A percentile compares a stretch with the other conserved stretches of the same genome.
Evolutionary conservation across 495 filamentous ascomycete genomes (phyloP).

Genomic region (Hypoxylon crocopeplum): DNA sequence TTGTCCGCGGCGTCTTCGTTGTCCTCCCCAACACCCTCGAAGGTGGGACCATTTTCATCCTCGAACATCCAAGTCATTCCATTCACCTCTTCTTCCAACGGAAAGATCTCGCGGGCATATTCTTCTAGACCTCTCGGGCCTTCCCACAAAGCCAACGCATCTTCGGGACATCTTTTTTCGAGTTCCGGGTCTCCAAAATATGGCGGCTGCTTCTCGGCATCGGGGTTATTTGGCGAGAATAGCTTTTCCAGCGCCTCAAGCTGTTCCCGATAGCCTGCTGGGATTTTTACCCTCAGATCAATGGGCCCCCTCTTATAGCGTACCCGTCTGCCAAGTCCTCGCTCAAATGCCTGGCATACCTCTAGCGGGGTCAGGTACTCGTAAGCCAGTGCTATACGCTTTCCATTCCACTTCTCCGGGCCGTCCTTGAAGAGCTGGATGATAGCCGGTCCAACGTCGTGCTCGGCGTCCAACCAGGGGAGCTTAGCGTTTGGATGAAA

Average conservation of each 20-base stretch:
- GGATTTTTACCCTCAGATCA: conserved; percentile 84
- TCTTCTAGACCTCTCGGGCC: conserved; percentile 91
- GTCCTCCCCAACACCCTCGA: conserved; percentile 32
- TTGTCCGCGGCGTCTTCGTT: conserved; percentile 36
- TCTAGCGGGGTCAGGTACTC: conserved; percentile 84
- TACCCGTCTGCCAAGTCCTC: conserved; percentile 78
- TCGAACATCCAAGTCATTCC: conserved; percentile 87
- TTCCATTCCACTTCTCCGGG: conserved; percentile 81
- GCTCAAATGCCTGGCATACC: conserved; percentile 79
- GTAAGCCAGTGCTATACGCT: conserved; percentile 92
- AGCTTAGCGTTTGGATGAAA: conserved; percentile 87
- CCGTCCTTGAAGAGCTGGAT: conserved; percentile 97
- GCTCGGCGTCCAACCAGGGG: conserved; percentile 97
- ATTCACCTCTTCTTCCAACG: conserved; percentile 91
- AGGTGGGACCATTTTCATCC: conserved; percentile 40
- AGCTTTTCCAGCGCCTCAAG: conserved; percentile 75
- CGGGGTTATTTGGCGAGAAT: conserved; percentile 63
- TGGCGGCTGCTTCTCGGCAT: conserved; percentile 58
- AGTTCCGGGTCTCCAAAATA: conserved; percentile 61
- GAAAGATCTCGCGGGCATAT: conserved; percentile 94
- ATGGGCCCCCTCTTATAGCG: conserved; percentile 79
- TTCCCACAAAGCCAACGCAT: conserved; percentile 84
- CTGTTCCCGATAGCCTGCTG: conserved; percentile 88
- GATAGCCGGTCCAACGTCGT: conserved; percentile 93
- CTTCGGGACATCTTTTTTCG: conserved; percentile 68